Conservation (phyloP, 1,284 basidiomycete species). For the Ustilago curta region DNA sequence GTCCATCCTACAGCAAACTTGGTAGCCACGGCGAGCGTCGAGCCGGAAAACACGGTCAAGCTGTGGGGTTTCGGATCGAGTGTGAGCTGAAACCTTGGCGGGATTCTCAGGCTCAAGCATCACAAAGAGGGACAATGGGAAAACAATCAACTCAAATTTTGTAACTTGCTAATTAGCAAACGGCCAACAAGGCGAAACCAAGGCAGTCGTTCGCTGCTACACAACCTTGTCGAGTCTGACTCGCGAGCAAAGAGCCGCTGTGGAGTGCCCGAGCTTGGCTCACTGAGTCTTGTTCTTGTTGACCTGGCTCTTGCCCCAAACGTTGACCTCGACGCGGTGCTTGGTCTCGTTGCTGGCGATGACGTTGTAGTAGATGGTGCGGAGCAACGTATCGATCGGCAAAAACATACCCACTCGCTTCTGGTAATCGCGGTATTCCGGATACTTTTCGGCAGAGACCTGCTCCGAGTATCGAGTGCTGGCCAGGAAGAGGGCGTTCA, state of each 20-base stretch:
- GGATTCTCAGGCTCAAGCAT: too few relatives aligned
- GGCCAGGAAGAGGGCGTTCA: constrained; percentile 60
- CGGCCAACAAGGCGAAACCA: neutral
- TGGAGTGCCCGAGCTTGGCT: neutral
- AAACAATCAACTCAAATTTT: too few relatives aligned
- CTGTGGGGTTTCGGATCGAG: constrained; percentile 36
- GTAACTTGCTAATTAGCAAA: too few relatives aligned
- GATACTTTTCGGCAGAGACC: constrained; percentile 82
- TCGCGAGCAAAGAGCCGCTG: too few relatives aligned
- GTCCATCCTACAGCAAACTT: constrained; percentile 55
- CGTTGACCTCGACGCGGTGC: constrained; percentile 49
- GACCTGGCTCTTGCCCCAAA: constrained; percentile 52
- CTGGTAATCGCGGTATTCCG: constrained; percentile 80
- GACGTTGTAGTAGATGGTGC: constrained; percentile 66
- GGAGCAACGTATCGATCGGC: constrained; percentile 73
- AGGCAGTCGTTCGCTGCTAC: neutral
- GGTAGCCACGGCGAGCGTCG: constrained; percentile 57
- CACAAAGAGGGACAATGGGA: neutral
- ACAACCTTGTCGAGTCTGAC: neutral
- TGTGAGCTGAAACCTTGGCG: too few relatives aligned
- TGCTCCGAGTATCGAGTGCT: constrained; percentile 82
- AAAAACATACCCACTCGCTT: constrained; percentile 85
- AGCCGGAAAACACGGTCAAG: constrained; percentile 53
- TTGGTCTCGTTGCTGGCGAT: constrained; percentile 40
- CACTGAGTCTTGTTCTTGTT: constrained; percentile 44